Base-by-base conservation (phyloP, 2,329 filamentous ascomycete genomes). In the Fusarium temperatum region DNA sequence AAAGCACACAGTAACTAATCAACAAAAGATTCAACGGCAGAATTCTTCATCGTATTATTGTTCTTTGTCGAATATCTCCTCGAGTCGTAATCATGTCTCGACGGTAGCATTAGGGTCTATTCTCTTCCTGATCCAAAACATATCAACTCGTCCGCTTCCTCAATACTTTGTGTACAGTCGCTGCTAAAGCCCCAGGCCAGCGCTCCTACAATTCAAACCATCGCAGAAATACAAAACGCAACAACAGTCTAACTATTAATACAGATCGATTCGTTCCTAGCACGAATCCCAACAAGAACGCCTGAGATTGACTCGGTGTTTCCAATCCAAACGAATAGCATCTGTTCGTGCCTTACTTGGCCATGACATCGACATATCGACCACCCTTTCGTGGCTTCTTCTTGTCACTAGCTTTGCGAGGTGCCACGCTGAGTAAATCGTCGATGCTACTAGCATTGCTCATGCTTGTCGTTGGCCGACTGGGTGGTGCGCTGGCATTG, bases 341-440 rank as follows among this genome's bases (percentile, higher is more conserved):
- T 30, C 55, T 63, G 50, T 42, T 62, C 48, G 60, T 53, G 60
- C 51, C 57, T 77, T 83, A 88, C 79, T 94, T 92, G 15, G 93
- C 93, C 95, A 98, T 98, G 68, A 99, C 94, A 87, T 99, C 96
- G 36, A 99, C 92, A 86, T 99, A 99, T 35, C 95, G 87, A 36
- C 94, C 92, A 28, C 92, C 91, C 87, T 95, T 98, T 86, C 94
- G 94, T 78, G 89, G 86, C 82, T 93, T 94, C 81, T 90, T 93
- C 74, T 73, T 73, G 56, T 79, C 84, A 2, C 87, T 87, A 10
- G 87, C 85, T 77, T 93, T 95, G 73, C 93, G 89, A 24, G 93
- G 89, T 36, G 87, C 89, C 8, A 93, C 91, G 10, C 94, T 94
- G 28, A 99, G 85, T 72, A 99, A 85, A 81, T 99, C 96, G 78